These are phyloP conservation scores for Wickerhamomyces pijperi DNA, from an alignment of 805 yeast species.

Conservation along the genomic window DNA sequence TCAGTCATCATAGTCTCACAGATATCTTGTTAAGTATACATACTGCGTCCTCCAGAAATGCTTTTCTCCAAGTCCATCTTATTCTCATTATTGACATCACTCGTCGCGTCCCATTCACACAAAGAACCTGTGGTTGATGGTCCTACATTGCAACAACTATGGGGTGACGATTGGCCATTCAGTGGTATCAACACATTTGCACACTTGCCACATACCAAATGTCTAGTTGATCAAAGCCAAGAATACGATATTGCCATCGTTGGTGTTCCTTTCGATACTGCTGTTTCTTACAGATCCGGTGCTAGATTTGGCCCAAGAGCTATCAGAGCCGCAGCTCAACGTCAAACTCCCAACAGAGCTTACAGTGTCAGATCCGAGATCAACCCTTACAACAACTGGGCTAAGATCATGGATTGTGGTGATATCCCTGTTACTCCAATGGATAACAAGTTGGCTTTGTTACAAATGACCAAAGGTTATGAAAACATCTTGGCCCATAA, in stretches of 20 bases:
- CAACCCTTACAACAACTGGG: constrained; percentile 47
- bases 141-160: constrained; percentile 43
- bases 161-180: constrained; percentile 73
- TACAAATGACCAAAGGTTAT: constrained; percentile 48
- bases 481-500: constrained; percentile 37
- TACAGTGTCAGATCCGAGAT: constrained; percentile 56
- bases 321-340: constrained; percentile 54
- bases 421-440: constrained; percentile 62
- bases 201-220: constrained; percentile 49
- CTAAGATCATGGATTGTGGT: constrained; percentile 51
- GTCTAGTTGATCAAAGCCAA: constrained; percentile 37
- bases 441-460: constrained; percentile 51
- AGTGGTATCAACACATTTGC: constrained; percentile 65
- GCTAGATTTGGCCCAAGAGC: constrained; percentile 78
- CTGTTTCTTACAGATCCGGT: constrained; percentile 68
- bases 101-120: not conserved
- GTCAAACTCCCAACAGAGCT: constrained; percentile 61
- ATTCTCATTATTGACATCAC: not conserved
- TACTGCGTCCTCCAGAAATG: no score
- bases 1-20: not conserved
- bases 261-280: constrained; percentile 81
- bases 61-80: not conserved
- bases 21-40: no score
- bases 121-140: constrained; percentile 2
- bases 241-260: constrained; percentile 60